Percentiles rank a stretch among this genome's conserved stretches.
Conservation (phyloP, 768 basidiomycete genomes). For the Boletus tylopilopsis region DNA sequence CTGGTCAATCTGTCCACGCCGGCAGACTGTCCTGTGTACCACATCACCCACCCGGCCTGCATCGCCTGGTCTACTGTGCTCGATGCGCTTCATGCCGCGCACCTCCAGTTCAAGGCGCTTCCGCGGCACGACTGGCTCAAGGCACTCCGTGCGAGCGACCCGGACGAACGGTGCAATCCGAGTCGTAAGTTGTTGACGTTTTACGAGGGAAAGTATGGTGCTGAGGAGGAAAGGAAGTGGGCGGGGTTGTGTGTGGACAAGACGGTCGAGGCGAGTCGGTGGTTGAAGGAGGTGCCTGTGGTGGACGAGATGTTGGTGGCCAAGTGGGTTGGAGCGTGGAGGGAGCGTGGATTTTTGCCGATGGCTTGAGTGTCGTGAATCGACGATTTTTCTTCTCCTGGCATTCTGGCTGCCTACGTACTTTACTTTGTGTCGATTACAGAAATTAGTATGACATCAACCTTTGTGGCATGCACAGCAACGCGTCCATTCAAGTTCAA, state of each 20-base stretch:
- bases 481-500: no score
- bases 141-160: slow-evolving; percentile 20
- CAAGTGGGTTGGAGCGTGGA: slow-evolving; percentile 43
- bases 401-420: no score
- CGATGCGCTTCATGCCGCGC: slow-evolving; percentile 33
- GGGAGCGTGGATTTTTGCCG: slow-evolving; percentile 35
- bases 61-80: slow-evolving; percentile 40
- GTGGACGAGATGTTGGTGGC: slow-evolving; percentile 30
- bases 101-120: slow-evolving; percentile 28
- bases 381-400: no score
- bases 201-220: slow-evolving; percentile 26
- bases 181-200: slow-evolving; percentile 22
- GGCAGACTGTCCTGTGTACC: slow-evolving; percentile 18
- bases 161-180: slow-evolving; percentile 21
- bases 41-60: slow-evolving; percentile 15
- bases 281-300: slow-evolving; percentile 14
- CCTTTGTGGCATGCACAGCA: no score
- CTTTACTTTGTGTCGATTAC: no score
- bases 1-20: slow-evolving; percentile 28
- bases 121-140: slow-evolving; percentile 23
- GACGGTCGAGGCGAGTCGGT: slow-evolving; percentile 13
- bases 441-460: no score
- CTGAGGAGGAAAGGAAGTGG: slow-evolving; percentile 4
- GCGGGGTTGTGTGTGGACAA: slow-evolving; percentile 7
- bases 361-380: neutral